phyloP scores from a whole-genome alignment of 169 alveolate genomes.

The Cryptosporidium xiaoi region DNA sequence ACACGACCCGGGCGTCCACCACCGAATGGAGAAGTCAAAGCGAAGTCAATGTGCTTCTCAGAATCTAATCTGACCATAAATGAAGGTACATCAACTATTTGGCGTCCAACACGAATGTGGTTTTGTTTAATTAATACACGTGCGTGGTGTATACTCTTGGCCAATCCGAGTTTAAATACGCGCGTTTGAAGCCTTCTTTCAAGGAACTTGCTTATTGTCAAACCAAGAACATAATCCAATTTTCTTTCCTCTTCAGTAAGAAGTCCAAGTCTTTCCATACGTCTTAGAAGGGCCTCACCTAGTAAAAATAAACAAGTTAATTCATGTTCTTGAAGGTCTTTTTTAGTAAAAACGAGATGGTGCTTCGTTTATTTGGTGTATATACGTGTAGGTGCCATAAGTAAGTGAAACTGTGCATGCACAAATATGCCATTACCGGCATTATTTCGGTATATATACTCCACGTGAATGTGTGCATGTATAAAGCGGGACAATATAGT shows the following conservation, averaged over 20 bases:
- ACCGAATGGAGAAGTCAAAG: constrained; percentile 96
- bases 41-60: constrained; percentile 97
- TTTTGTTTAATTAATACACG: constrained; percentile 98
- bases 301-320: not conserved
- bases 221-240: constrained; percentile 98
- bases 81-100: constrained; percentile 97
- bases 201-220: constrained; percentile 96
- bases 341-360: not conserved
- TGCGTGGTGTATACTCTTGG: constrained; percentile 99
- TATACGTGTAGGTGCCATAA: too few species aligned
- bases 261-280: constrained; percentile 98
- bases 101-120: constrained; percentile 98
- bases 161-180: constrained; percentile 95
- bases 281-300: constrained; percentile 97
- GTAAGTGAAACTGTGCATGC: too few species aligned
- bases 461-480: too few species aligned
- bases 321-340: not conserved
- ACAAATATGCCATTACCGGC: too few species aligned
- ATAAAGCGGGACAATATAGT: too few species aligned
- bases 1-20: constrained; percentile 98
- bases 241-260: constrained; percentile 95
- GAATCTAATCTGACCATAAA: constrained; percentile 98
- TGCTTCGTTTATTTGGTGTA: not conserved
- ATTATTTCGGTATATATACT: too few species aligned
- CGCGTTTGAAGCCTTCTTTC: constrained; percentile 99